A percentile compares a stretch with the other conserved stretches of the same genome.
These are phyloP conservation scores for Xerocomus nothofagi DNA, from an alignment of 1,284 basidiomycete genomes.

Conservation along the genomic window DNA sequence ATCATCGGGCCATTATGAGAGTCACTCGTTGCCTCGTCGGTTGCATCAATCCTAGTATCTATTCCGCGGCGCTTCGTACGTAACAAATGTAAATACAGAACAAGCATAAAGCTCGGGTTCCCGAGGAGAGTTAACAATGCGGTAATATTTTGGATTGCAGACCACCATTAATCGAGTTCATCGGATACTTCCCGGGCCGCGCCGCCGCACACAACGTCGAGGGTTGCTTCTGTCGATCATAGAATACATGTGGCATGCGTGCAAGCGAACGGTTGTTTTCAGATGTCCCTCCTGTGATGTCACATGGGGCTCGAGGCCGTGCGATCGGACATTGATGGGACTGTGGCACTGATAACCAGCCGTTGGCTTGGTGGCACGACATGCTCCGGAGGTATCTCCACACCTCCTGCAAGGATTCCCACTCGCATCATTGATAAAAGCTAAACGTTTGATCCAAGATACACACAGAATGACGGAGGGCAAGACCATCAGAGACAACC, in stretches of 20 bases:
- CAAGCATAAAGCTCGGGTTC: background rate
- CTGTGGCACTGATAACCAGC: slow-evolving; percentile 30
- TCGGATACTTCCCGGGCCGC: background rate
- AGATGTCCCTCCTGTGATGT: background rate
- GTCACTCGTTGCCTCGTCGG: background rate
- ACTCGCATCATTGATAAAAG: slow-evolving; percentile 83
- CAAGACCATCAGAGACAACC: slow-evolving; percentile 2
- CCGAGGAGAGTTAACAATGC: slow-evolving; percentile 1
- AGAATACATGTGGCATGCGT: slow-evolving; percentile 18
- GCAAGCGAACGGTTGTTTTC: background rate
- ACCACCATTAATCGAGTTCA: background rate
- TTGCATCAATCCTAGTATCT: background rate
- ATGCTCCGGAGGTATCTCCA: slow-evolving; percentile 47
- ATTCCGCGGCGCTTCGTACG: slow-evolving; percentile 3
- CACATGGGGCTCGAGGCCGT: background rate
- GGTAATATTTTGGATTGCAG: slow-evolving; percentile 9
- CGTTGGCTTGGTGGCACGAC: slow-evolving; percentile 40
- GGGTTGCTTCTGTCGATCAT: slow-evolving; percentile 8
- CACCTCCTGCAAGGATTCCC: slow-evolving; percentile 73
- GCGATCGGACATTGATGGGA: slow-evolving; percentile 7
- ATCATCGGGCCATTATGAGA: too few species aligned
- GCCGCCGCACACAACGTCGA: background rate
- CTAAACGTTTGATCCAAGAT: slow-evolving; percentile 32
- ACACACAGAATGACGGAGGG: background rate
- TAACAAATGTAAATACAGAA: slow-evolving; percentile 10